phyloP scores from a whole-genome alignment of 2,329 filamentous ascomycete species.

The Gremmenia infestans region DNA sequence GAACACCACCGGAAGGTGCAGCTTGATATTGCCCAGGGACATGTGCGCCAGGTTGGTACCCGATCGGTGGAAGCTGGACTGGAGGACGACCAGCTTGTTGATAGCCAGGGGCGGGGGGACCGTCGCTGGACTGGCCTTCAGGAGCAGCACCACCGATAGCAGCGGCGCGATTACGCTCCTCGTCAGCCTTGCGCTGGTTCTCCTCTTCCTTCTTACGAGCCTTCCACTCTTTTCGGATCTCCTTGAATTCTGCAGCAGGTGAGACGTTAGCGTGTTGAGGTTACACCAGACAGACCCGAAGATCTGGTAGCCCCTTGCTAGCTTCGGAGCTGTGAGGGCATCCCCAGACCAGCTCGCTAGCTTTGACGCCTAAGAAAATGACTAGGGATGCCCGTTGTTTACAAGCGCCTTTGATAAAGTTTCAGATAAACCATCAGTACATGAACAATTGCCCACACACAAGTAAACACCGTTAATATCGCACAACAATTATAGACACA shows the following conservation, averaged over 20 bases:
- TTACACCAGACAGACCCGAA: conserved; percentile 28
- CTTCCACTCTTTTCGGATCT: conserved; percentile 99
- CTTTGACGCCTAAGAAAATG: conserved; percentile 39
- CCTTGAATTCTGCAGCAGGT: conserved; percentile 78
- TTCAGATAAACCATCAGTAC: background rate
- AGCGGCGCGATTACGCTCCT: conserved; percentile 70
- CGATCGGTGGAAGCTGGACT: conserved; percentile 69
- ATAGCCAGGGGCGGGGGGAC: conserved; percentile 44
- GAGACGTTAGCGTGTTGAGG: conserved; percentile 24
- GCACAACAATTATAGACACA: background rate
- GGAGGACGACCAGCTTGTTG: conserved; percentile 48
- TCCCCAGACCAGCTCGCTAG: conserved; percentile 45
- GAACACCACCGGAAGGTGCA: conserved; percentile 50
- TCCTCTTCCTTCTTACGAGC: conserved; percentile 99
- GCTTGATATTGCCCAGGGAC: conserved; percentile 57
- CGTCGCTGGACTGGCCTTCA: conserved; percentile 50
- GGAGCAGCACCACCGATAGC: conserved; percentile 39
- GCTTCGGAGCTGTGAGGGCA: conserved; percentile 34
- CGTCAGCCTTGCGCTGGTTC: conserved; percentile 79
- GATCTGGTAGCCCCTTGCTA: conserved; percentile 37
- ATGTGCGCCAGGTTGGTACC: conserved; percentile 58
- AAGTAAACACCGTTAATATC: background rate
- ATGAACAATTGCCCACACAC: background rate
- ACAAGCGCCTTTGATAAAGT: background rate
- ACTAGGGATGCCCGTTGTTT: conserved; percentile 6